Evolutionary conservation across 2,329 filamentous ascomycete species (phyloP), one percentile per base, ranked within the genome.

Genomic region (Cladosporium sp.): DNA sequence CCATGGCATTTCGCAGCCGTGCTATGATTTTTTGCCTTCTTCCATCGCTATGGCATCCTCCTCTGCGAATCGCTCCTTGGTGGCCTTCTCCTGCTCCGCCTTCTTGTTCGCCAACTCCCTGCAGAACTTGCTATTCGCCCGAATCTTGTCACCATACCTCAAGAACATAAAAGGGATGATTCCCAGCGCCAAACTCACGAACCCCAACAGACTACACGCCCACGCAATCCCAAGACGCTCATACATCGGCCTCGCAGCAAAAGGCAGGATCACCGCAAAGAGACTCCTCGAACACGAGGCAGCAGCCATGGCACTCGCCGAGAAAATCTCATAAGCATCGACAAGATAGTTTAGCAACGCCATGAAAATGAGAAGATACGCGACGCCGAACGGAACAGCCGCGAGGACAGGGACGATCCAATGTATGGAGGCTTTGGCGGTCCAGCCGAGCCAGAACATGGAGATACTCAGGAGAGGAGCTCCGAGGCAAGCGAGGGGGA

Each of bases 231-330:
- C 89, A 22, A 92, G 77, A 24, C 75, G 79, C 8, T 81, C 70
- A 68, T 91, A 93, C 85, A 92, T 75, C 0, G 77, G 75, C 48
- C 66, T 68, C 25, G 76, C 73, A 0, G 75, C 77, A 62, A 79
- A 79, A 8, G 77, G 77, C 20, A 79, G 54, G 2, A 76, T 70
- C 0, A 90, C 90, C 59, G 88, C 91, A 76, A 95, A 94, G 19
- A 81, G 78, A 62, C 87, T 91, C 54, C 92, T 82, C 58, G 88
- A 83, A 70, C 94, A 90, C 47, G 87, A 88, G 67, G 96, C 94
- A 44, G 91, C 90, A 12, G 91, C 90, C 71, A 96, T 79, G 3
- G 91, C 90, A 58, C 82, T 86, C 47, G 89, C 89, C 24, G 88
- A 88, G 70, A 89, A 91, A 24, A 84, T 73, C 55, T 88, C 87